Evolutionary conservation across 2,329 filamentous ascomycete species (phyloP).

Genomic region (Sporothrix variecibatus): DNA sequence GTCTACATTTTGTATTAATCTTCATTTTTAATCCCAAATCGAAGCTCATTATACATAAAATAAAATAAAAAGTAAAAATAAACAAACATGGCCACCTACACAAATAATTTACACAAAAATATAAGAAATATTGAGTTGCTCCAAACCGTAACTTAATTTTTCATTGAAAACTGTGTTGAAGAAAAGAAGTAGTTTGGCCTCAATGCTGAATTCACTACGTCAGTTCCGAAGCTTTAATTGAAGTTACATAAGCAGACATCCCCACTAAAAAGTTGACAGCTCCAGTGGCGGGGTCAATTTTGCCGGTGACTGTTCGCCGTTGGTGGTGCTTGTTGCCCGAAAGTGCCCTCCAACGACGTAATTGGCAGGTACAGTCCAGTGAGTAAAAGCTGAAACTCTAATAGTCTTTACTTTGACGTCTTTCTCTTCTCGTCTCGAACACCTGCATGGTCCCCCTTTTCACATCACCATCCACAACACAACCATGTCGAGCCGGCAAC

Average conservation of each 20-base stretch:
- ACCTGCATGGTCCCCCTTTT: background rate
- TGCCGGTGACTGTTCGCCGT: constrained; percentile 7
- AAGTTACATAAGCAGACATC: background rate
- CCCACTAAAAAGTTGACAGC: constrained; percentile 9
- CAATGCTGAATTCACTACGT: background rate
- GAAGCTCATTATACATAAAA: no score
- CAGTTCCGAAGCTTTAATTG: background rate
- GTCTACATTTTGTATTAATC: no score
- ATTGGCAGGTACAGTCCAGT: background rate
- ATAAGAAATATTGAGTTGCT: no score
- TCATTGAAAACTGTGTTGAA: background rate
- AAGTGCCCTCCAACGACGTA: background rate
- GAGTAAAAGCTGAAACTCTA: background rate
- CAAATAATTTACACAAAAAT: no score
- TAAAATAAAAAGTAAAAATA: no score
- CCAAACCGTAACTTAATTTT: no score
- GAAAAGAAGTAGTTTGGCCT: background rate
- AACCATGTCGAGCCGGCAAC: constrained; percentile 53
- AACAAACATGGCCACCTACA: no score
- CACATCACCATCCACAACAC: background rate
- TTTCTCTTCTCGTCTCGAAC: background rate
- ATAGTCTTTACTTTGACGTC: background rate
- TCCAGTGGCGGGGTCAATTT: background rate
- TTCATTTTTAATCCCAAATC: no score
- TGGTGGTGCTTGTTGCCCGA: background rate